phyloP scores from a whole-genome alignment of 1,284 basidiomycete species.

The Sporisorium scitamineum region DNA sequence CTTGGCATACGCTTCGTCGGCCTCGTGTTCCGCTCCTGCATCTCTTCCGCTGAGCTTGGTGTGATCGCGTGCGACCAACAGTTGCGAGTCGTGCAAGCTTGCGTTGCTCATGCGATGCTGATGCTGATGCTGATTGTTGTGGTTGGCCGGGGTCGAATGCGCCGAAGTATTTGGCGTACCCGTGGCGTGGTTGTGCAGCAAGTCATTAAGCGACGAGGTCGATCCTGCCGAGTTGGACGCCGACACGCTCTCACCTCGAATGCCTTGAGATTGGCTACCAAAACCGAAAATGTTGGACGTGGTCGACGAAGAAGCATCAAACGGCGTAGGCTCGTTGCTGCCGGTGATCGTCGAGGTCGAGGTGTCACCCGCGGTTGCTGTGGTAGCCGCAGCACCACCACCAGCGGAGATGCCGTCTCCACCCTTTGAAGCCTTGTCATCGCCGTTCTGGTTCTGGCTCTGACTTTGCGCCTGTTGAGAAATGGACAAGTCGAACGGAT shows the following conservation, averaged over 20 bases:
- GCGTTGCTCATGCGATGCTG: background rate
- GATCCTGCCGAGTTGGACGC: constrained; percentile 28
- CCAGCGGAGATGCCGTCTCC: background rate
- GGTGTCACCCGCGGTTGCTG: constrained; percentile 15
- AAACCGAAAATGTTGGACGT: constrained; percentile 7
- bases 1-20: constrained; percentile 22
- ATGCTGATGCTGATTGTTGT: background rate
- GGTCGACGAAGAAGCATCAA: constrained; percentile 21
- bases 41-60: background rate
- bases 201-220: background rate
- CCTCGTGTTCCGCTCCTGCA: background rate
- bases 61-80: background rate
- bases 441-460: constrained; percentile 1
- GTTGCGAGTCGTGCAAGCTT: constrained; percentile 6
- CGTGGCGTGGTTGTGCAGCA: background rate
- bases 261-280: background rate
- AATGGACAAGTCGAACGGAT: constrained; percentile 40
- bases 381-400: background rate
- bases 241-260: constrained; percentile 15
- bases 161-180: constrained; percentile 18
- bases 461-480: constrained; percentile 20
- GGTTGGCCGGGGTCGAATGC: constrained; percentile 14
- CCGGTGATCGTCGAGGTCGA: constrained; percentile 44
- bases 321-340: constrained; percentile 48
- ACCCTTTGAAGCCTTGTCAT: background rate